Conservation (phyloP, 345 rosid species). For the Euphorbia pulcherrima region DNA sequence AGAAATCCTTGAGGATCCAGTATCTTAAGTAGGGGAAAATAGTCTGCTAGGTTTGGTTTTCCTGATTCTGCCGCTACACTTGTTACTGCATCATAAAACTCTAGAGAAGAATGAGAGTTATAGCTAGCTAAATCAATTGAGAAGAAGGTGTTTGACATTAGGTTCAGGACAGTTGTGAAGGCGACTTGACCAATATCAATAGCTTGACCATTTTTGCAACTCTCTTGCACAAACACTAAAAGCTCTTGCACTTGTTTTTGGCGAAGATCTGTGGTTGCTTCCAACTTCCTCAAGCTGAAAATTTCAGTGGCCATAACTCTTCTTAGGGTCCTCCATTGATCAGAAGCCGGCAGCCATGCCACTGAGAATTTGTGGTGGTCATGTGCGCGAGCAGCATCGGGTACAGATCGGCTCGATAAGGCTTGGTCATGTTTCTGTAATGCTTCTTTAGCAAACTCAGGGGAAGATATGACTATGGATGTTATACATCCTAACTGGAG, state of each 20-base stretch:
- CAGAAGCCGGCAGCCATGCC: background rate
- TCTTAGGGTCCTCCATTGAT: constrained; percentile 15
- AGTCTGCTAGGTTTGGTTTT: constrained; percentile 25
- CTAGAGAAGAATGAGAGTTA: background rate
- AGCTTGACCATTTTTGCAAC: background rate
- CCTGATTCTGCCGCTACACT: constrained; percentile 36
- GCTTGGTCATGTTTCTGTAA: constrained; percentile 11
- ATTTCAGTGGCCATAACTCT: constrained; percentile 1
- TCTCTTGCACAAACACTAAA: background rate
- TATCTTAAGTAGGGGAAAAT: background rate
- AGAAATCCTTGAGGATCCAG: constrained; percentile 30
- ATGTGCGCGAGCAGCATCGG: background rate
- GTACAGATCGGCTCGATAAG: background rate
- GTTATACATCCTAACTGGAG: constrained; percentile 8
- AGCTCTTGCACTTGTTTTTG: constrained; percentile 13
- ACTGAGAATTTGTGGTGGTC: background rate
- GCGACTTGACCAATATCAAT: constrained; percentile 42
- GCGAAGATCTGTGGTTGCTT: constrained; percentile 10
- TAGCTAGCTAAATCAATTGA: background rate
- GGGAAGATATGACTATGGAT: background rate
- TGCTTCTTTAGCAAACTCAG: constrained; percentile 13
- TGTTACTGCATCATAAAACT: background rate
- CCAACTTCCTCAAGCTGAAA: constrained; percentile 14
- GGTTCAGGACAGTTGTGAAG: constrained; percentile 24
- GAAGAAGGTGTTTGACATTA: background rate